Evolutionary conservation across 805 yeast species (phyloP).

Genomic region (Metschnikowia peoriensis): DNA sequence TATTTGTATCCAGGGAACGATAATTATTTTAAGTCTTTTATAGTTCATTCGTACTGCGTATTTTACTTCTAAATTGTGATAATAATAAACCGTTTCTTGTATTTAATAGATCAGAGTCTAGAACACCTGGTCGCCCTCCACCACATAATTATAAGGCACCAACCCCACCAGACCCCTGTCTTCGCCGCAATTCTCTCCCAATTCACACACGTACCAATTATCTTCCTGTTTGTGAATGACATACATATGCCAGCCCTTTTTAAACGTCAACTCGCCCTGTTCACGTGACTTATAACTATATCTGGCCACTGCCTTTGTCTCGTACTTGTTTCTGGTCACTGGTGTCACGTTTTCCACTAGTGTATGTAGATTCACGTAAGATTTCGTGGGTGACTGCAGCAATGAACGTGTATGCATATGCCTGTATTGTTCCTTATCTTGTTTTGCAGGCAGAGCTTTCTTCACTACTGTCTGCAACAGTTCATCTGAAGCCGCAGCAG

Average conservation of each 20-base stretch:
- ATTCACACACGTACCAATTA: conserved; percentile 45
- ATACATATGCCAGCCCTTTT: conserved; percentile 42
- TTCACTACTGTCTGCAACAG: conserved; percentile 14
- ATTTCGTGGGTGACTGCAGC: conserved; percentile 34
- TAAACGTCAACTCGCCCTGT: conserved; percentile 40
- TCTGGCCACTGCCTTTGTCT: conserved; percentile 37
- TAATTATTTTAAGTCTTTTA: too few species aligned
- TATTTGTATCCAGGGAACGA: too few species aligned
- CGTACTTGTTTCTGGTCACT: conserved; percentile 26
- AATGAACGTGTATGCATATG: conserved; percentile 20
- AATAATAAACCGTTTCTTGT: too few species aligned
- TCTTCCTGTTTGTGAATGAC: conserved; percentile 44
- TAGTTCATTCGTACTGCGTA: too few species aligned
- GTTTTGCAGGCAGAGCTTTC: neutral
- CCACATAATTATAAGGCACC: conserved; percentile 43
- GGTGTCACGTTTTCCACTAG: conserved; percentile 34
- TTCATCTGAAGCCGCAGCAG: neutral
- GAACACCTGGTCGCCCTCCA: conserved; percentile 28
- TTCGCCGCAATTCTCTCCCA: conserved; percentile 34
- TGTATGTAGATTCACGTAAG: conserved; percentile 32
- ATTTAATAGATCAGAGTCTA: too few species aligned
- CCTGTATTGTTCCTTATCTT: neutral
- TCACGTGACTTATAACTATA: conserved; percentile 42
- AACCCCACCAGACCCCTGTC: conserved; percentile 37
- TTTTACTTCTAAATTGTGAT: too few species aligned